Base-by-base conservation (phyloP, 176 grass and related monocot species). In the Tillandsia leiboldiana region DNA sequence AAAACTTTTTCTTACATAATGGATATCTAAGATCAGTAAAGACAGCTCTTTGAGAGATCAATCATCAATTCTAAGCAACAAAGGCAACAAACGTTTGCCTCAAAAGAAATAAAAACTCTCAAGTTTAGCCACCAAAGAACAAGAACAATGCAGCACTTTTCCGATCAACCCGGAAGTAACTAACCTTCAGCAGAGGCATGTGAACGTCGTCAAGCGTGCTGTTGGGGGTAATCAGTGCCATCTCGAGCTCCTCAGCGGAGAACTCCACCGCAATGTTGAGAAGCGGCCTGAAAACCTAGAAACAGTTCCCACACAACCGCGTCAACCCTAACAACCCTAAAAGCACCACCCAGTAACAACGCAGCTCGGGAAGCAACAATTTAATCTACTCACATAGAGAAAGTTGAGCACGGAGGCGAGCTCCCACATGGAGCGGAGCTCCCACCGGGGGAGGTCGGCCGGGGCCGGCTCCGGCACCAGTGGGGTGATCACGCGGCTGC, bases 381-480 rank as follows among this genome's bases (percentile, higher is more conserved):
- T 42, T 42, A 42, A 42, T 7, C 33, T 74, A 18, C 85, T 79
- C 81, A 97, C 93, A 72, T 97, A 68, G 75, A 97, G 66, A 71
- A 97, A 97, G 82, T 92, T 87, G 78, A 97, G 86, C 48, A 92
- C 78, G 73, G 82, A 90, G 53, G 93, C 88, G 73, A 92, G 84
- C 73, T 97, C 86, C 93, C 93, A 97, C 89, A 97, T 97, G 79
- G 86, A 64, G 58, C 93, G 78, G 50, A 97, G 84, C 77, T 79
- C 71, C 80, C 84, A 89, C 11, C 79, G 81, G 52, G 86, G 88
- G 12, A 83, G 68, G 28, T 92, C 79, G 17, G 73, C 73, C 17
- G 82, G 79, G 15, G 75, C 58, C 49, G 89, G 81, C 72, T 84
- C 86, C n/a, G 51, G 62, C 10, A 90, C 83, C 12, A 97, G 86